phyloP scores from a whole-genome alignment of 2,329 filamentous ascomycete species.

The Paecilomyces fulvus region DNA sequence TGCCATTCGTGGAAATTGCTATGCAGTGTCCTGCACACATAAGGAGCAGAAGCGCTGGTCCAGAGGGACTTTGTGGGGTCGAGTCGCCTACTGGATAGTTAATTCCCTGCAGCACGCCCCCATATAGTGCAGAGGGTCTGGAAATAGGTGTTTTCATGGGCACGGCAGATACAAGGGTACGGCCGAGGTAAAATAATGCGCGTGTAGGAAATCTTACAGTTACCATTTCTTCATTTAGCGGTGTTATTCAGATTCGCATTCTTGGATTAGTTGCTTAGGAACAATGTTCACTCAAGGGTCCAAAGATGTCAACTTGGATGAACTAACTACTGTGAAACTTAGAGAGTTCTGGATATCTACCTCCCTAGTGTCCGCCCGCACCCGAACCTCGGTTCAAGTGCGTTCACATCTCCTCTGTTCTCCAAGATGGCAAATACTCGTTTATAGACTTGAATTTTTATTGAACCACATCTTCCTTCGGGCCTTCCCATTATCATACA shows the following conservation, averaged over 20 bases:
- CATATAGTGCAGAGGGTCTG: neutral
- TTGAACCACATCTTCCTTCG: neutral
- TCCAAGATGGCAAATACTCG: neutral
- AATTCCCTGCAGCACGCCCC: neutral
- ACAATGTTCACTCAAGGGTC: neutral
- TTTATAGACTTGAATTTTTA: neutral
- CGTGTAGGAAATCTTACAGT: neutral
- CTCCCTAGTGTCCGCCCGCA: slow-evolving; percentile 34
- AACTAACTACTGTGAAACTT: neutral
- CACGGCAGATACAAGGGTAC: neutral
- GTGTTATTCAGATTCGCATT: neutral
- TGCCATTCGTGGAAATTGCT: neutral
- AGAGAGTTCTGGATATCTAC: slow-evolving; percentile 23
- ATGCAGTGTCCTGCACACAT: slow-evolving; percentile 4
- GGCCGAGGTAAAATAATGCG: neutral
- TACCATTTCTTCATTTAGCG: neutral
- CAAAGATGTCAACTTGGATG: neutral
- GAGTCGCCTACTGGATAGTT: neutral
- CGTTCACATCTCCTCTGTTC: neutral
- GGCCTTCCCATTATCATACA: neutral
- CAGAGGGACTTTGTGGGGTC: neutral
- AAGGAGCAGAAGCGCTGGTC: neutral
- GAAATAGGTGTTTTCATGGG: neutral
- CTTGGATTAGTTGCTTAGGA: neutral
- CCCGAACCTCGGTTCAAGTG: slow-evolving; percentile 11